phyloP scores from a whole-genome alignment of 2,329 filamentous ascomycete species.

The Aspergillus candidus region DNA sequence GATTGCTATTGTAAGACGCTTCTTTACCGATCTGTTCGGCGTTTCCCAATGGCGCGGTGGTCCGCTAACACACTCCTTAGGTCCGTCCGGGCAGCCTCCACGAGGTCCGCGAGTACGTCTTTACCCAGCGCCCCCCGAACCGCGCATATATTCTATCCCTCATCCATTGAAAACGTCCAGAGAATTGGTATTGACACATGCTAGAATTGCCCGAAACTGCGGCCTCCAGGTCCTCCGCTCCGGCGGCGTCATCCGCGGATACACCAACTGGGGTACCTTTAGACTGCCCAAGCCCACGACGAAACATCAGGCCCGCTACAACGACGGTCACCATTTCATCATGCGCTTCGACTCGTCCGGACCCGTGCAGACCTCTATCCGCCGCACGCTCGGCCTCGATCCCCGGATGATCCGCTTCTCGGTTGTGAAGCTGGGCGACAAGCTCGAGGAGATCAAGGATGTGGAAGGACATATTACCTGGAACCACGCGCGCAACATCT shows the following conservation, averaged over 20 bases:
- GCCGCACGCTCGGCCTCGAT: conserved; percentile 72
- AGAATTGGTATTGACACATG: conserved; percentile 1
- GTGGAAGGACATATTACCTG: conserved; percentile 52
- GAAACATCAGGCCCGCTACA: conserved; percentile 76
- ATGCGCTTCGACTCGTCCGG: conserved; percentile 88
- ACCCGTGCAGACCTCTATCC: conserved; percentile 66
- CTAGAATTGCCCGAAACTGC: conserved; percentile 78
- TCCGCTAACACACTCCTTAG: conserved; percentile 43
- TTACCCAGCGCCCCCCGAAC: conserved; percentile 9
- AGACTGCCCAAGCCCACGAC: conserved; percentile 72
- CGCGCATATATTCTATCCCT: conserved; percentile 1
- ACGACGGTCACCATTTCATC: conserved; percentile 90
- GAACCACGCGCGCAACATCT: conserved; percentile 33
- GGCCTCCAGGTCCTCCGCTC: conserved; percentile 75
- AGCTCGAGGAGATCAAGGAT: conserved; percentile 56
- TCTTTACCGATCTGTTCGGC: neutral
- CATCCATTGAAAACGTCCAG: neutral
- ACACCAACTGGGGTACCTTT: conserved; percentile 94
- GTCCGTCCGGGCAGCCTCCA: conserved; percentile 83
- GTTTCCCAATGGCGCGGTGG: neutral
- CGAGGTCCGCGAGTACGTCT: conserved; percentile 88
- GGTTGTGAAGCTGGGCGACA: conserved; percentile 76
- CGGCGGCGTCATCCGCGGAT: conserved; percentile 83
- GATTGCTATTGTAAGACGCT: conserved; percentile 74
- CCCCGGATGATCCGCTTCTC: conserved; percentile 83